These are phyloP conservation scores for Sindora glabra DNA, from an alignment of 306 rosid species.

Conservation along the genomic window DNA sequence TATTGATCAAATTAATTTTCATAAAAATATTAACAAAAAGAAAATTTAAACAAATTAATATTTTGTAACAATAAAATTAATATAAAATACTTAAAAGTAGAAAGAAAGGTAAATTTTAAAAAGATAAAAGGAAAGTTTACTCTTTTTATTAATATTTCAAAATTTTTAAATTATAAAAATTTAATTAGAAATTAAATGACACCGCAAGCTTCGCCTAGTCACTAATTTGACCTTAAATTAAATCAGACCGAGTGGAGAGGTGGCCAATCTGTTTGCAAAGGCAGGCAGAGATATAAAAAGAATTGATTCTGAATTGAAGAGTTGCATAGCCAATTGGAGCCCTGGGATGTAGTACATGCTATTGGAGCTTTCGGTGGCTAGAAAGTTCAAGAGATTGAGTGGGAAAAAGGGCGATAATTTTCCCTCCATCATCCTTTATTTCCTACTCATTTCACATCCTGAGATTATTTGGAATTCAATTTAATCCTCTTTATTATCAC, in stretches of 20 bases:
- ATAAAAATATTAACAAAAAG: too few relatives aligned
- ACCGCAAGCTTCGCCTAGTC: background rate
- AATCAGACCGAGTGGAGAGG: background rate
- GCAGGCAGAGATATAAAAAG: background rate
- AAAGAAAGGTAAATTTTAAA: too few relatives aligned
- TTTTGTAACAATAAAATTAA: too few relatives aligned
- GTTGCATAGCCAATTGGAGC: slow-evolving; percentile 18
- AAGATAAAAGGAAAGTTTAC: too few relatives aligned
- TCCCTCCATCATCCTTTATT: background rate
- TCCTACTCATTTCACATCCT: background rate
- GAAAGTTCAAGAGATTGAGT: slow-evolving; percentile 35
- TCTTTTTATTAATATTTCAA: too few relatives aligned
- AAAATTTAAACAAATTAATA: too few relatives aligned
- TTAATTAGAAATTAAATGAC: too few relatives aligned
- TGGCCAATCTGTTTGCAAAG: background rate
- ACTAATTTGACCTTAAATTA: too few relatives aligned
- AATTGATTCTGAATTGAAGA: background rate
- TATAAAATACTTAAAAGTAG: too few relatives aligned
- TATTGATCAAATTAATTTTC: too few relatives aligned
- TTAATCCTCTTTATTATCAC: background rate
- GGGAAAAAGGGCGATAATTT: slow-evolving; percentile 58
- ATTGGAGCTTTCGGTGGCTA: slow-evolving; percentile 25
- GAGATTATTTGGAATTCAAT: background rate
- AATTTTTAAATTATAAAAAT: too few relatives aligned
- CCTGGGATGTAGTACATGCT: slow-evolving; percentile 33